Conservation (phyloP, 2,329 filamentous ascomycete species). For the Aureobasidium sp. region DNA sequence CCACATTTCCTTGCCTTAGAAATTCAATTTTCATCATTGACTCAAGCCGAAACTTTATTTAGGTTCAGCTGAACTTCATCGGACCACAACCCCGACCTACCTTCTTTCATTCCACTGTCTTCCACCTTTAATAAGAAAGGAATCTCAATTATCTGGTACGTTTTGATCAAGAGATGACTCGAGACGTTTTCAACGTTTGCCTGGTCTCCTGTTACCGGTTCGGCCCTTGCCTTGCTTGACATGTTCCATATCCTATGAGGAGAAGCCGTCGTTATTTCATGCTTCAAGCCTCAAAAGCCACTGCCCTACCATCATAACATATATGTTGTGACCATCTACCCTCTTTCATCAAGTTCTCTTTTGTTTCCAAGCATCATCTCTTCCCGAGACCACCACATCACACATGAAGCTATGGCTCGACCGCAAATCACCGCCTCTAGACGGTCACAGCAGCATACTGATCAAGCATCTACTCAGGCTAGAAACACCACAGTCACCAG, state of each 20-base stretch:
- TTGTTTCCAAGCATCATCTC: not conserved
- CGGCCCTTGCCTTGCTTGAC: constrained; percentile 7
- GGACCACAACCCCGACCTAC: not conserved
- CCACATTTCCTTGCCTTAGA: not conserved
- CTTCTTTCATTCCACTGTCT: not conserved
- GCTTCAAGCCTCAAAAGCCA: constrained; percentile 13
- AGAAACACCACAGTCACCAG: not conserved
- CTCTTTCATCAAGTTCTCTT: not conserved
- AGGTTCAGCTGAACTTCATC: not conserved
- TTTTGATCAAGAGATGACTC: not conserved
- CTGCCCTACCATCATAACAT: constrained; percentile 9
- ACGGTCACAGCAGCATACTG: not conserved
- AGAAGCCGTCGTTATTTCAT: not conserved
- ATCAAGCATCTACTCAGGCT: not conserved
- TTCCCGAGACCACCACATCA: not conserved
- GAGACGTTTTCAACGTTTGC: not conserved
- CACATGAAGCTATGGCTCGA: not conserved
- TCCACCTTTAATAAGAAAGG: not conserved
- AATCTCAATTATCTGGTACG: not conserved
- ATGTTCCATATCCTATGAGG: not conserved
- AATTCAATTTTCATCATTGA: not conserved
- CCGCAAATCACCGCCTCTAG: not conserved
- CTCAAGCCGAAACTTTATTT: not conserved
- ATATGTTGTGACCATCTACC: constrained; percentile 2
- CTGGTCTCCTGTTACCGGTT: not conserved